Percentiles rank a stretch among this genome's conserved stretches.
These are phyloP conservation scores for Starmerella khaoyaiensis DNA, from an alignment of 805 yeast species.

Conservation along the genomic window DNA sequence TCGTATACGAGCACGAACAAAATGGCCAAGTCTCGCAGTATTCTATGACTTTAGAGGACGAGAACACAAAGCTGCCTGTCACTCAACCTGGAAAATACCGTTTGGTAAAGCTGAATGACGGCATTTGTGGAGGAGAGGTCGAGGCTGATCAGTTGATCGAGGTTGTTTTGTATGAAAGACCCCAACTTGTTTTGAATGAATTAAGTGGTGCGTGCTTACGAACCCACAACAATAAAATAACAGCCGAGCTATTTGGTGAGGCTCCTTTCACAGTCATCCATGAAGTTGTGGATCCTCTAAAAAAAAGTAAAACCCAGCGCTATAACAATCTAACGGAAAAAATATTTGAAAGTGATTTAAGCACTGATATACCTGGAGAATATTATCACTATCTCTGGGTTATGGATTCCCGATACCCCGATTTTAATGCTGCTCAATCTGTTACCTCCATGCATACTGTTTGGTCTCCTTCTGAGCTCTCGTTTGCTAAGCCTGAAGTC, in stretches of 20 bases:
- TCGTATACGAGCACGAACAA: conserved; percentile 9
- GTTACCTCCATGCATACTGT: conserved; percentile 12
- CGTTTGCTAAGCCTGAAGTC: background rate
- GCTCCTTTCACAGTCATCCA: conserved; percentile 22
- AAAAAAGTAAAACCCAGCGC: conserved; percentile 5
- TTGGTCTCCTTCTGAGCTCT: conserved; percentile 10
- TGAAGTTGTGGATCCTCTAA: conserved; percentile 18
- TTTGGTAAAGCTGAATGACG: conserved; percentile 37
- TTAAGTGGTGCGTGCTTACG: conserved; percentile 16
- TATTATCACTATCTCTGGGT: conserved; percentile 20
- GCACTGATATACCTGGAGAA: conserved; percentile 9
- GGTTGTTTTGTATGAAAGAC: conserved; percentile 36
- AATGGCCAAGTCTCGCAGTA: background rate
- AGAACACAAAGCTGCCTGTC: conserved; percentile 27
- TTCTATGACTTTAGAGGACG: background rate
- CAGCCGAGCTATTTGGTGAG: conserved; percentile 16
- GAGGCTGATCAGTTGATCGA: conserved; percentile 28
- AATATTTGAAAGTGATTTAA: conserved; percentile 1
- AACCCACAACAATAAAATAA: background rate
- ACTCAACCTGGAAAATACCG: conserved; percentile 38
- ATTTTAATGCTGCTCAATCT: conserved; percentile 9
- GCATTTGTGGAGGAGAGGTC: conserved; percentile 40
- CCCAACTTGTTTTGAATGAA: too few species aligned
- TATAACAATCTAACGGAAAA: background rate
- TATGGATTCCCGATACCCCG: conserved; percentile 18